Conservation (phyloP, 441 rosid species). For the Daphne laureola region DNA sequence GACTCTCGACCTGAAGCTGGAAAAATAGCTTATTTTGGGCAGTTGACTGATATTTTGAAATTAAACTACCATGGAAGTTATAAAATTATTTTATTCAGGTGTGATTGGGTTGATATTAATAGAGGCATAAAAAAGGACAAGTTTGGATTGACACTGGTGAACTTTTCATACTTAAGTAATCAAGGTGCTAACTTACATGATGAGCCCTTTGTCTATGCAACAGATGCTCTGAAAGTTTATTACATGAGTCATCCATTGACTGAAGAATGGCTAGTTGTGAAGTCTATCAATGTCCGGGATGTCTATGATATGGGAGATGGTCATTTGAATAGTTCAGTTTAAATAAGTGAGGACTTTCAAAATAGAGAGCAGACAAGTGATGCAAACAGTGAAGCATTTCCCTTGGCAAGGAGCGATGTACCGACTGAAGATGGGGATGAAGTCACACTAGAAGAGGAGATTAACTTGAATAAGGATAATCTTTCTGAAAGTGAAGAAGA, state of each 20-base stretch:
- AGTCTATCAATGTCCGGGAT: no score
- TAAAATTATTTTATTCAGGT: background rate
- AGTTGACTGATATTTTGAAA: background rate
- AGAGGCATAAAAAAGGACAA: background rate
- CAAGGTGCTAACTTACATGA: background rate
- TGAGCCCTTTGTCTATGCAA: background rate
- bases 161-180: background rate
- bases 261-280: background rate
- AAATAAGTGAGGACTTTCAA: no score
- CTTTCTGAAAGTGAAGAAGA: no score
- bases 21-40: background rate
- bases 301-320: background rate
- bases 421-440: no score
- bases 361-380: no score
- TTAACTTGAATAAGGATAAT: no score
- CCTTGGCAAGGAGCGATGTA: no score
- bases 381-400: no score
- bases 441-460: no score
- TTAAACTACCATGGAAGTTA: background rate
- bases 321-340: no score
- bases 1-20: background rate
- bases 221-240: background rate
- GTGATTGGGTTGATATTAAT: background rate
- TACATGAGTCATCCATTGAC: background rate
- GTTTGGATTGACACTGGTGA: background rate